These are phyloP conservation scores for Lecanosticta acicola DNA, from an alignment of 2,329 filamentous ascomycete genomes.

Conservation along the genomic window DNA sequence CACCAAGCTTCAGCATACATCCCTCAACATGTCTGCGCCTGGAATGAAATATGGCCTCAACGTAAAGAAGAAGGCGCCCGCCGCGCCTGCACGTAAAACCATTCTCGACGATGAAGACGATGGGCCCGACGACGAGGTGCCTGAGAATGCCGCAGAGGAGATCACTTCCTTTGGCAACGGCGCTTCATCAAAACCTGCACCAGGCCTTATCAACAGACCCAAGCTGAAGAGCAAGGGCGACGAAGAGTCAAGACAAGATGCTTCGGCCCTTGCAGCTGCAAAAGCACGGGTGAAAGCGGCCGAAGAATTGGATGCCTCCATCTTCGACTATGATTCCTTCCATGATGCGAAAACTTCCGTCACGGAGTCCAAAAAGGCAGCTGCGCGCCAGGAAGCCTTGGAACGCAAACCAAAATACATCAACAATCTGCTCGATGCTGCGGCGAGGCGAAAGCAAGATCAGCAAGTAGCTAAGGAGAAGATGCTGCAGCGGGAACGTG, in stretches of 20 bases:
- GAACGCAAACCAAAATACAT: constrained; percentile 73
- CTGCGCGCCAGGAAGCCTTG: constrained; percentile 48
- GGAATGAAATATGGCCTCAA: constrained; percentile 30
- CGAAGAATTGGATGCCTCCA: constrained; percentile 61
- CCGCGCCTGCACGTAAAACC: constrained; percentile 18
- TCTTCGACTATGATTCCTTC: constrained; percentile 81
- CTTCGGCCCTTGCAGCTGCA: constrained; percentile 54
- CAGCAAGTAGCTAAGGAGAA: constrained; percentile 74
- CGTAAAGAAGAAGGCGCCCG: constrained; percentile 26
- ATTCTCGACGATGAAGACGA: constrained; percentile 28
- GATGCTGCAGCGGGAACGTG: constrained; percentile 69
- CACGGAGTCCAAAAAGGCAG: constrained; percentile 51
- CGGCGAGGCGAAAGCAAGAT: constrained; percentile 71
- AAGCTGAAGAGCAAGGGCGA: constrained; percentile 38
- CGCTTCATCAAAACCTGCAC: constrained; percentile 26
- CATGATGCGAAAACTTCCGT: constrained; percentile 67
- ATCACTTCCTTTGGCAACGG: constrained; percentile 54
- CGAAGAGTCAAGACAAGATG: constrained; percentile 48
- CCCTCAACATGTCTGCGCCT: constrained; percentile 18
- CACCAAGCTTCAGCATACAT: constrained; percentile 24
- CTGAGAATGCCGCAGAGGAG: constrained; percentile 44
- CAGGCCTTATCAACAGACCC: constrained; percentile 23
- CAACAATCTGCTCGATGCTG: constrained; percentile 64
- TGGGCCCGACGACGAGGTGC: constrained; percentile 26
- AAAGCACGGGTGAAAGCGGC: constrained; percentile 61